Percentiles rank a stretch among this genome's conserved stretches.
phyloP scores from a whole-genome alignment of 768 basidiomycete species.

The Lentinula sp. region DNA sequence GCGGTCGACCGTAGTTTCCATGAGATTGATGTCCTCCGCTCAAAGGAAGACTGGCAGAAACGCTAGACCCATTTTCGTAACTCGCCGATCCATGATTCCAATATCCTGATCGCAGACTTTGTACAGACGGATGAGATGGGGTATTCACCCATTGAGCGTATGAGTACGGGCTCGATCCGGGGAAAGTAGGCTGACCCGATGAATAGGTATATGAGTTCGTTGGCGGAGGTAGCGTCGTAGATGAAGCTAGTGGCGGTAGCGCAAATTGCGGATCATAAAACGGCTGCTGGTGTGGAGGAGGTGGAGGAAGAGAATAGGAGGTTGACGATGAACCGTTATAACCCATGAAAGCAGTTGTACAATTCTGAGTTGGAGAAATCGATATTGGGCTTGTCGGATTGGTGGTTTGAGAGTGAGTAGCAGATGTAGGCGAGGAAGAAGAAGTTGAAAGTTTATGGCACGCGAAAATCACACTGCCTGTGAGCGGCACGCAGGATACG shows the following conservation, averaged over 20 bases:
- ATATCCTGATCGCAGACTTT: conserved; percentile 4
- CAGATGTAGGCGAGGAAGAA: conserved; percentile 17
- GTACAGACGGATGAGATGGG: background rate
- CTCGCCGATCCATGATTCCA: conserved; percentile 2
- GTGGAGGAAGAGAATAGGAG: conserved; percentile 9
- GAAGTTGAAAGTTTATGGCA: conserved; percentile 59
- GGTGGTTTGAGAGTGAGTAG: conserved; percentile 7
- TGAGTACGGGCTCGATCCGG: conserved; percentile 29
- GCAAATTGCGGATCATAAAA: conserved; percentile 40
- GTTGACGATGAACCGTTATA: conserved; percentile 29
- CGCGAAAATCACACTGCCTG: conserved; percentile 67
- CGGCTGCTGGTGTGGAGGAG: conserved; percentile 18
- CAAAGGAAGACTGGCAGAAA: background rate
- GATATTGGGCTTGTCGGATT: conserved; percentile 22
- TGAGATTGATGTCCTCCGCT: conserved; percentile 4
- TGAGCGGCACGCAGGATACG: conserved; percentile 13
- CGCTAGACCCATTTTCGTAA: conserved; percentile 4
- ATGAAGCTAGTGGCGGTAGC: conserved; percentile 31
- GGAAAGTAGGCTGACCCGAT: conserved; percentile 18
- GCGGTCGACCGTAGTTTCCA: background rate
- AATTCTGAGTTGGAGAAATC: conserved; percentile 22
- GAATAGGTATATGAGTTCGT: conserved; percentile 18
- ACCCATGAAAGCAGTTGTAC: conserved; percentile 41
- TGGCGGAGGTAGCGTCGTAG: conserved; percentile 29
- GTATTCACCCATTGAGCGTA: background rate